phyloP scores from a whole-genome alignment of 2,329 filamentous ascomycete genomes.

The Diaporthe ilicicola region DNA sequence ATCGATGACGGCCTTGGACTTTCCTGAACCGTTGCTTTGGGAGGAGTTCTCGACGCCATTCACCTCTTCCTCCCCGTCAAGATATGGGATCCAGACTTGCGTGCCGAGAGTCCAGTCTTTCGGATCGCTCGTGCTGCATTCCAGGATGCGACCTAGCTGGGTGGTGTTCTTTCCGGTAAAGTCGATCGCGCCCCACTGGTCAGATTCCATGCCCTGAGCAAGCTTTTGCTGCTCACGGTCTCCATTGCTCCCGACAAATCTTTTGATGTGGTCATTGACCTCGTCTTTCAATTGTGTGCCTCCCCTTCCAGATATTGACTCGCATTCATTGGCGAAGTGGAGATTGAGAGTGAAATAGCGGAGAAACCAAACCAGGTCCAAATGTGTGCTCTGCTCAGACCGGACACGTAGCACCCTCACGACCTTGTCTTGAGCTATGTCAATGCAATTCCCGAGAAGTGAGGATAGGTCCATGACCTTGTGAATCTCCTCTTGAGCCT shows the following conservation, averaged over 20 bases:
- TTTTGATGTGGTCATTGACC: conserved; percentile 83
- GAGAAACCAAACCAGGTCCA: conserved; percentile 76
- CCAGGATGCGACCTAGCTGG: conserved; percentile 71
- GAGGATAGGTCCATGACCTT: conserved; percentile 80
- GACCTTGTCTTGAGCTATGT: conserved; percentile 80
- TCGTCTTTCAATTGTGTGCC: conserved; percentile 79
- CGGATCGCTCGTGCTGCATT: conserved; percentile 76
- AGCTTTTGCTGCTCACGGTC: conserved; percentile 78
- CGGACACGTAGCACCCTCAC: conserved; percentile 80
- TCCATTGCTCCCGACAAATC: conserved; percentile 77
- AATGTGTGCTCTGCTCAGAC: conserved; percentile 74
- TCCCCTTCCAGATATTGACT: conserved; percentile 82
- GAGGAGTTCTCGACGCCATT: conserved; percentile 41
- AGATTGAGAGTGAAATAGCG: conserved; percentile 85
- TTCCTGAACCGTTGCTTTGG: conserved; percentile 60
- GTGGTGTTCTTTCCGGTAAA: conserved; percentile 70
- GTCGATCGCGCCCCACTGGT: conserved; percentile 82
- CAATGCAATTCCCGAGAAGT: conserved; percentile 80
- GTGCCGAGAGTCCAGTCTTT: conserved; percentile 70
- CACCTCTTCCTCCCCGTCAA: conserved; percentile 47
- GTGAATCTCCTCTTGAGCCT: conserved; percentile 78
- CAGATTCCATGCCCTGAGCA: conserved; percentile 79
- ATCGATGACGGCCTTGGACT: conserved; percentile 82
- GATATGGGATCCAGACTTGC: conserved; percentile 64
- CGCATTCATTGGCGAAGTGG: conserved; percentile 86